Conservation (phyloP, 345 rosid genomes). For the Eucalyptus globulus region DNA sequence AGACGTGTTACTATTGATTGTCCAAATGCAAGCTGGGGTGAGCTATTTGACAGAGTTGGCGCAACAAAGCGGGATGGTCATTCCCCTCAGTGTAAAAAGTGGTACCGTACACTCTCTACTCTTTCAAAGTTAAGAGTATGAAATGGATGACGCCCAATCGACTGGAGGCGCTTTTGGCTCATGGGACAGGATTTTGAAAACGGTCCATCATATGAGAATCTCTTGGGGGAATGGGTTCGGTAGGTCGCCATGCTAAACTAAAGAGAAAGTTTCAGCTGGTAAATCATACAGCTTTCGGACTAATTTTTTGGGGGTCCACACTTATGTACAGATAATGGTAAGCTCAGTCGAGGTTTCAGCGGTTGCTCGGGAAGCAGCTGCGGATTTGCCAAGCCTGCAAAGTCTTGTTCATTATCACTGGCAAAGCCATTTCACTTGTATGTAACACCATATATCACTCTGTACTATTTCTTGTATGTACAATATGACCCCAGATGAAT, state of each 20-base stretch:
- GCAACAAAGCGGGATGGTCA: background rate
- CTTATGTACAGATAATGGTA: background rate
- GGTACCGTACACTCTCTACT: background rate
- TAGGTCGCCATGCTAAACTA: background rate
- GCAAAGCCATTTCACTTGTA: background rate
- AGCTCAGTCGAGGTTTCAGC: background rate
- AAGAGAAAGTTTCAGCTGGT: background rate
- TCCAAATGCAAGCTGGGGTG: background rate
- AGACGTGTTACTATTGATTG: background rate
- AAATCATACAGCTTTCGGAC: background rate
- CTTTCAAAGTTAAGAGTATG: background rate
- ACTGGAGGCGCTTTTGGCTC: background rate
- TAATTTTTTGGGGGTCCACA: background rate
- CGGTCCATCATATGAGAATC: background rate
- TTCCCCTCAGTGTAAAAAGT: background rate
- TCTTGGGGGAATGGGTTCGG: background rate
- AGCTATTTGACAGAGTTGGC: background rate
- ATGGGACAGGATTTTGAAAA: background rate
- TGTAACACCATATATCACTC: background rate
- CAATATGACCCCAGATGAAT: background rate
- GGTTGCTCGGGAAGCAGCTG: background rate
- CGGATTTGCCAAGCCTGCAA: background rate
- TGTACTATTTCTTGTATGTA: constrained; percentile 13
- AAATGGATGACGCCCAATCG: background rate
- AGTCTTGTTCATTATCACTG: background rate